A percentile compares a stretch with the other conserved stretches of the same genome.
Conservation (phyloP, 1,284 basidiomycete species). For the Kwoniella shivajii region DNA sequence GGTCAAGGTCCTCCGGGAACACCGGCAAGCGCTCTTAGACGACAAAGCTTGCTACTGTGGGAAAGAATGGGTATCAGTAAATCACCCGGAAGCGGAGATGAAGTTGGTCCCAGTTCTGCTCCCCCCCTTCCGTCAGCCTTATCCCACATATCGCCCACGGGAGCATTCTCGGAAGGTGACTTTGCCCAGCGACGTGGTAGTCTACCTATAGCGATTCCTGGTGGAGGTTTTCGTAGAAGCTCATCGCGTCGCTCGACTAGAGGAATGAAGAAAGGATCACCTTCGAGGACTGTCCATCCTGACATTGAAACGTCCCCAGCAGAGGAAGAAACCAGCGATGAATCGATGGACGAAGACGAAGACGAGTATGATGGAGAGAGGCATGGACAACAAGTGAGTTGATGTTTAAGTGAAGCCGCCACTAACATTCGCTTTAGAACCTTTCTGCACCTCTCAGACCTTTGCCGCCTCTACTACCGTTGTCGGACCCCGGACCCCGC, state of each 20-base stretch:
- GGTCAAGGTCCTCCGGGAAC: slow-evolving; percentile 21
- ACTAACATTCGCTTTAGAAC: slow-evolving; percentile 10
- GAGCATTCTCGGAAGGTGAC: slow-evolving; percentile 11
- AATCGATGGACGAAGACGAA: slow-evolving; percentile 22
- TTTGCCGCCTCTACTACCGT: slow-evolving; percentile 49
- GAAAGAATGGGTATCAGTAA: slow-evolving; percentile 36
- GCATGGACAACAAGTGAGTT: slow-evolving; percentile 15
- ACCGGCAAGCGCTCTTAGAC: slow-evolving; percentile 26
- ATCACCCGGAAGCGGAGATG: slow-evolving; percentile 2
- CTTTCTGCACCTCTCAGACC: slow-evolving; percentile 28
- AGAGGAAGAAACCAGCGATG: slow-evolving; percentile 25
- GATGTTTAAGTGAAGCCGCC: neutral
- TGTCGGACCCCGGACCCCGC: slow-evolving; percentile 54
- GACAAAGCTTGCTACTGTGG: slow-evolving; percentile 47
- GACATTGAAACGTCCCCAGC: neutral
- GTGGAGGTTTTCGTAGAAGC: slow-evolving; percentile 24
- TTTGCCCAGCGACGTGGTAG: slow-evolving; percentile 35
- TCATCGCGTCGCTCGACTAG: slow-evolving; percentile 18
- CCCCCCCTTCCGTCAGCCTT: slow-evolving; percentile 14
- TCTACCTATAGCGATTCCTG: slow-evolving; percentile 46
- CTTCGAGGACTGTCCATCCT: neutral
- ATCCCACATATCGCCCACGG: neutral
- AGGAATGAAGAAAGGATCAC: slow-evolving; percentile 1
- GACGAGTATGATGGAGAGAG: slow-evolving; percentile 27
- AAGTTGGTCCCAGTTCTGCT: slow-evolving; percentile 9